phyloP scores from a whole-genome alignment of 257 asterid genomes.

The Gynochthodes officinalis region DNA sequence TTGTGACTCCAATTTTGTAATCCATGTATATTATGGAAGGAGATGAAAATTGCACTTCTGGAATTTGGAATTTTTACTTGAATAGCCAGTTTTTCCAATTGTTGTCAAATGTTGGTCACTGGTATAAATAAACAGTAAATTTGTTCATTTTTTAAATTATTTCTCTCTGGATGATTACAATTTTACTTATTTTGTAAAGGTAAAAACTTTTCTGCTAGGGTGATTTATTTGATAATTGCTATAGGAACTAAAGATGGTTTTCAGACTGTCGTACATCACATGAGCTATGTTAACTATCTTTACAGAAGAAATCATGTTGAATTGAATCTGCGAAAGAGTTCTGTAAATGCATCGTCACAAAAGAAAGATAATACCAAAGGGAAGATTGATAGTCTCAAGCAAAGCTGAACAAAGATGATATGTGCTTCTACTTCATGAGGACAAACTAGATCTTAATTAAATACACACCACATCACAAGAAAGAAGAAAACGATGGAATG shows the following conservation, averaged over 20 bases:
- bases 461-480: background rate
- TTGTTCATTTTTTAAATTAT: background rate
- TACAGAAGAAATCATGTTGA: background rate
- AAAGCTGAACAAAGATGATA: background rate
- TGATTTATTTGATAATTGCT: background rate
- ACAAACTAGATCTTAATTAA: background rate
- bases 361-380: background rate
- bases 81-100: background rate
- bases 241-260: background rate
- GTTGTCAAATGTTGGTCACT: background rate
- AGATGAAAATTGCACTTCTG: constrained; percentile 4
- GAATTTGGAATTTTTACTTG: background rate
- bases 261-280: background rate
- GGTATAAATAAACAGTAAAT: too few relatives aligned
- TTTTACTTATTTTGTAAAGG: background rate
- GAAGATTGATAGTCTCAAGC: background rate
- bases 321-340: background rate
- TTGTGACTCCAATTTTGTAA: constrained; percentile 11
- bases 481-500: constrained; percentile 12
- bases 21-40: constrained; percentile 12
- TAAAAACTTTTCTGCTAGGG: background rate
- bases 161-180: background rate
- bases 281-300: background rate
- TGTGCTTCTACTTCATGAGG: background rate
- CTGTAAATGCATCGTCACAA: background rate